Conservation (phyloP, 148 eudicot genomes). For the Polygonum aviculare region DNA sequence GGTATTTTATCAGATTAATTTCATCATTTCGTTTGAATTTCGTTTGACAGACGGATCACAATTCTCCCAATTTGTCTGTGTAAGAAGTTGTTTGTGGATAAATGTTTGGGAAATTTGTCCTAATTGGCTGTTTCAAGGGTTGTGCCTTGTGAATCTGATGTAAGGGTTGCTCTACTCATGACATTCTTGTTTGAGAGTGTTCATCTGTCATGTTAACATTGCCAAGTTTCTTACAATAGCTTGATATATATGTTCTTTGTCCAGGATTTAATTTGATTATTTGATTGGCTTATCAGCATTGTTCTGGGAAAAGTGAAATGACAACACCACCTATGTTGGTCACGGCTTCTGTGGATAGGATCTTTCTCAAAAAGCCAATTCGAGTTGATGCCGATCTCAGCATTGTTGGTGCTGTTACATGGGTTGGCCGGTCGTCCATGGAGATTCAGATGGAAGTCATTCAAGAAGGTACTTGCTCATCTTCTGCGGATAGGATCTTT, state of each 20-base stretch:
- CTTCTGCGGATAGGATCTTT: no score
- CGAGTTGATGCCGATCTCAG: conserved; percentile 54
- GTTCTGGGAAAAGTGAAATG: conserved; percentile 40
- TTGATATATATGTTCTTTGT: neutral
- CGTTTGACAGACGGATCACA: neutral
- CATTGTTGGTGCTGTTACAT: conserved; percentile 78
- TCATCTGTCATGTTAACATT: neutral
- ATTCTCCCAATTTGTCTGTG: neutral
- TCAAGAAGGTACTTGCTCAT: conserved; percentile 61
- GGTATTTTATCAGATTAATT: conserved; percentile 24
- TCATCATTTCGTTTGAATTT: neutral
- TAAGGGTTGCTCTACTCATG: neutral
- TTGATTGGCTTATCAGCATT: conserved; percentile 42
- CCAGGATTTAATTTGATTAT: neutral
- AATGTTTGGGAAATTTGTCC: neutral
- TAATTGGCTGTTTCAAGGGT: neutral
- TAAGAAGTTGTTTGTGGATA: neutral
- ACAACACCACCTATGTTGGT: conserved; percentile 59
- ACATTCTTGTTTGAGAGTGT: neutral
- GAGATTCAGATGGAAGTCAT: conserved; percentile 82
- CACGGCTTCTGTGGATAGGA: conserved; percentile 94
- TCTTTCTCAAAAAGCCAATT: conserved; percentile 74
- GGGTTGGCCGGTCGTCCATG: conserved; percentile 96
- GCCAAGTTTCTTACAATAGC: neutral
- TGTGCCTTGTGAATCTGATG: neutral